Percentiles rank a stretch among this genome's conserved stretches.
Conservation (phyloP, 2,329 filamentous ascomycete genomes). For the Boeremia lycopersici region DNA sequence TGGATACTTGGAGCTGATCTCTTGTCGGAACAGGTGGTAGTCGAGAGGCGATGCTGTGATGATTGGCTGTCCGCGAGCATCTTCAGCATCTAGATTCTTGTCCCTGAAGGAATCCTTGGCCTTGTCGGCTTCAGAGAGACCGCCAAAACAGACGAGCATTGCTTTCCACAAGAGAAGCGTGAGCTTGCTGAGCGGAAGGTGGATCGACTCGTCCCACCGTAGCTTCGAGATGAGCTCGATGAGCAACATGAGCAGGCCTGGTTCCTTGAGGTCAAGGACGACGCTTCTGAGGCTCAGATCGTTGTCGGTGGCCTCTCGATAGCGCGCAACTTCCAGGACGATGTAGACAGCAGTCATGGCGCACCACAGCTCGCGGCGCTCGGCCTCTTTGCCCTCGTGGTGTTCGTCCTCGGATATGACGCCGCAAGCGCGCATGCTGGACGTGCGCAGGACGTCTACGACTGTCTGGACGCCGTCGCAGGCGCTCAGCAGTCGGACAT, state of each 20-base stretch:
- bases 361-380: constrained; percentile 56
- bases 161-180: constrained; percentile 92
- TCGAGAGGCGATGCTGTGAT: constrained; percentile 94
- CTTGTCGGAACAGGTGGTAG: constrained; percentile 94
- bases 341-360: constrained; percentile 56
- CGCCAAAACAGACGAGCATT: constrained; percentile 83
- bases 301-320: constrained; percentile 45
- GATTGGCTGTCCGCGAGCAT: constrained; percentile 69
- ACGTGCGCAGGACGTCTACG: constrained; percentile 47
- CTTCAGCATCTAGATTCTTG: constrained; percentile 58
- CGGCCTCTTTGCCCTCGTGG: constrained; percentile 46
- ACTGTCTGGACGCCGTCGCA: constrained; percentile 49
- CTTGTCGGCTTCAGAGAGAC: constrained; percentile 71
- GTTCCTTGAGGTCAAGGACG: constrained; percentile 50
- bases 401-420: constrained; percentile 31
- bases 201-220: constrained; percentile 64
- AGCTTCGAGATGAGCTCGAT: constrained; percentile 62
- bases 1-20: constrained; percentile 97
- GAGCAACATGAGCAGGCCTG: constrained; percentile 73
- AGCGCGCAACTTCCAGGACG: constrained; percentile 54
- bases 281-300: constrained; percentile 58
- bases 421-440: constrained; percentile 42
- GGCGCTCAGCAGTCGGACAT: constrained; percentile 50
- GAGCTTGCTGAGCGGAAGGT: constrained; percentile 62
- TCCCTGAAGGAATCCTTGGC: constrained; percentile 76